A percentile compares a stretch with the other conserved stretches of the same genome.
These are phyloP conservation scores for Monosporozyma servazzii DNA, from an alignment of 805 yeast species.

Conservation along the genomic window DNA sequence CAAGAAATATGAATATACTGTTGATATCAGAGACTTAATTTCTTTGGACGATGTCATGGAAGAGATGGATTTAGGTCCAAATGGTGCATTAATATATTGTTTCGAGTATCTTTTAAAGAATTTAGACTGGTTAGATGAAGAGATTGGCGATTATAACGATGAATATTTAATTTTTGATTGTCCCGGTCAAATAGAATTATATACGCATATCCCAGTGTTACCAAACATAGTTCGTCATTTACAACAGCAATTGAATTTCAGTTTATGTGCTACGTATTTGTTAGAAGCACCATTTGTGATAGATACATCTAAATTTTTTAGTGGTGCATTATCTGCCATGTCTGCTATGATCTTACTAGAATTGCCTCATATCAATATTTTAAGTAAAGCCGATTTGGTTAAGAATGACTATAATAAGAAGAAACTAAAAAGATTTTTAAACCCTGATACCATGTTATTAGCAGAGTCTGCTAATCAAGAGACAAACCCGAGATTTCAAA, in stretches of 20 bases:
- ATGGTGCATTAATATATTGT: conserved; percentile 88
- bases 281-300: conserved; percentile 90
- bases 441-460: conserved; percentile 82
- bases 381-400: conserved; percentile 80
- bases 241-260: conserved; percentile 69
- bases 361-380: conserved; percentile 85
- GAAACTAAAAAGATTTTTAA: conserved; percentile 72
- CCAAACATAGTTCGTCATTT: conserved; percentile 85
- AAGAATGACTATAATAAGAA: conserved; percentile 69
- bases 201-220: conserved; percentile 87
- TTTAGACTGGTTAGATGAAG: conserved; percentile 95
- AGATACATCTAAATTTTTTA: conserved; percentile 84
- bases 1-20: conserved; percentile 79
- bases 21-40: conserved; percentile 84
- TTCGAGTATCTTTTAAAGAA: conserved; percentile 85
- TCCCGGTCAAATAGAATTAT: conserved; percentile 93
- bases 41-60: conserved; percentile 93
- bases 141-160: conserved; percentile 90
- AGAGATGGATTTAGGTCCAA: conserved; percentile 86
- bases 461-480: conserved; percentile 37
- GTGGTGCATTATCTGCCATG: conserved; percentile 96
- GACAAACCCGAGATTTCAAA: conserved; percentile 52
- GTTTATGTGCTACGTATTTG: conserved; percentile 84
- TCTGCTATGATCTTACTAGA: conserved; percentile 94
- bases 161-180: conserved; percentile 92